phyloP scores from a whole-genome alignment of 2,329 filamentous ascomycete genomes.

The Exophiala spinifera region DNA sequence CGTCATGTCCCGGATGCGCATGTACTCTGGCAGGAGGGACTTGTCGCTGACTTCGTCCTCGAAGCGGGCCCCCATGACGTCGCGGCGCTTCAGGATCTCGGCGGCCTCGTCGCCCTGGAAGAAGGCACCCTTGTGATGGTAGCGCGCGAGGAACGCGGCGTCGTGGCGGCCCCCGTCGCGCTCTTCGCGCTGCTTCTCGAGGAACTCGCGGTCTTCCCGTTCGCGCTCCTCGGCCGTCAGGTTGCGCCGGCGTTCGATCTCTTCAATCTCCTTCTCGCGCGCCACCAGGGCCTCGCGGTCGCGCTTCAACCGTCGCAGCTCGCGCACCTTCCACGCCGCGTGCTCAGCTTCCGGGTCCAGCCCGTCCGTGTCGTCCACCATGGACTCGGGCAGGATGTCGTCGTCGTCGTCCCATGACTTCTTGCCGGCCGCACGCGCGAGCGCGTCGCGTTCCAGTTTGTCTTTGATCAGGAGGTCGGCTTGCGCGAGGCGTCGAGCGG shows the following conservation, averaged over 20 bases:
- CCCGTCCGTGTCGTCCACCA: slow-evolving; percentile 85
- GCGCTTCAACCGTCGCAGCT: slow-evolving; percentile 83
- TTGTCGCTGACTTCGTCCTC: slow-evolving; percentile 79
- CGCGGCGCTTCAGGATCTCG: slow-evolving; percentile 72
- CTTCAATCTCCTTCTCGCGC: slow-evolving; percentile 79
- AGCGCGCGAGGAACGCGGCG: slow-evolving; percentile 89
- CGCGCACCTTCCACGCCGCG: slow-evolving; percentile 89
- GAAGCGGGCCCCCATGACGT: slow-evolving; percentile 81
- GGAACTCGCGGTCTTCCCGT: slow-evolving; percentile 75
- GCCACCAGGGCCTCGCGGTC: slow-evolving; percentile 80
- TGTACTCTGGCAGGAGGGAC: slow-evolving; percentile 80
- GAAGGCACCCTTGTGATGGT: slow-evolving; percentile 95
- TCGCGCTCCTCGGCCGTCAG: slow-evolving; percentile 82
- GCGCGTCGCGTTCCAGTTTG: slow-evolving; percentile 78
- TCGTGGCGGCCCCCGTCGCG: slow-evolving; percentile 70
- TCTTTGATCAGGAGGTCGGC: slow-evolving; percentile 81
- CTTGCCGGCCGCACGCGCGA: slow-evolving; percentile 69
- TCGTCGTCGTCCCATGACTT: slow-evolving; percentile 83
- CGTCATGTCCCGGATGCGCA: slow-evolving; percentile 91
- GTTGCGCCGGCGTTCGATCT: slow-evolving; percentile 82
- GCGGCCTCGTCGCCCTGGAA: slow-evolving; percentile 77
- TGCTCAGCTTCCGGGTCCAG: slow-evolving; percentile 83
- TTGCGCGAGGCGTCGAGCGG: slow-evolving; percentile 63
- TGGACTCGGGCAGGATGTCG: slow-evolving; percentile 64
- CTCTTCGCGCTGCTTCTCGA: slow-evolving; percentile 76